Conservation (phyloP, 208 protist genomes). For the Leishmania gerbilli region DNA sequence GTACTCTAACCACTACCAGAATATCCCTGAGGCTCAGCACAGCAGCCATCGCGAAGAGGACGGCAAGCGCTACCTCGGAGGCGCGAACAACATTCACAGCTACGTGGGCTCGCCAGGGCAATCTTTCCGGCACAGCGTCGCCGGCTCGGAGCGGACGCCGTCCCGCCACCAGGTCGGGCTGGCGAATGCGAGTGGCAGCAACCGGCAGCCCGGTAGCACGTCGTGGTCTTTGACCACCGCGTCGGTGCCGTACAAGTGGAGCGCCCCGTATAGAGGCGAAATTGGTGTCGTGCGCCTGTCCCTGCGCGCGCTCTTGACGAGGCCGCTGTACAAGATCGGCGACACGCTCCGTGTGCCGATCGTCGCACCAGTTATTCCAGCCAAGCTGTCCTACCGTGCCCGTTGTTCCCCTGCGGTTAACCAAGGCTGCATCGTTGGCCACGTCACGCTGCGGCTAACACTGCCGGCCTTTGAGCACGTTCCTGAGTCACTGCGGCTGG, state of each 20-base stretch:
- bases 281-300: constrained; percentile 66
- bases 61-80: constrained; percentile 14
- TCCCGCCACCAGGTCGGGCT: neutral
- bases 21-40: neutral
- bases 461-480: constrained; percentile 69
- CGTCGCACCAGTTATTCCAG: constrained; percentile 21
- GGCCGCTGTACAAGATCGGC: constrained; percentile 50
- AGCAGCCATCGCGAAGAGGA: constrained; percentile 4
- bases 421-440: constrained; percentile 47
- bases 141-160: neutral
- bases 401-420: constrained; percentile 12
- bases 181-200: neutral
- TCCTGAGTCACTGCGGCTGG: constrained; percentile 53
- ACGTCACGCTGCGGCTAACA: constrained; percentile 62
- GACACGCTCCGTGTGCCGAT: constrained; percentile 68
- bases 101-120: constrained; percentile 9
- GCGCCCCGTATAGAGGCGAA: constrained; percentile 34
- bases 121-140: constrained; percentile 12
- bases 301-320: constrained; percentile 69
- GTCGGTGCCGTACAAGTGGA: neutral
- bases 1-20: constrained; percentile 10
- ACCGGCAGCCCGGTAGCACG: neutral
- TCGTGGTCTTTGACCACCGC: constrained; percentile 2
- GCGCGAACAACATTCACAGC: constrained; percentile 21
- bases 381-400: constrained; percentile 9